Conservation (phyloP, 768 basidiomycete genomes). For the Chalciporus sphaerocephalus region DNA sequence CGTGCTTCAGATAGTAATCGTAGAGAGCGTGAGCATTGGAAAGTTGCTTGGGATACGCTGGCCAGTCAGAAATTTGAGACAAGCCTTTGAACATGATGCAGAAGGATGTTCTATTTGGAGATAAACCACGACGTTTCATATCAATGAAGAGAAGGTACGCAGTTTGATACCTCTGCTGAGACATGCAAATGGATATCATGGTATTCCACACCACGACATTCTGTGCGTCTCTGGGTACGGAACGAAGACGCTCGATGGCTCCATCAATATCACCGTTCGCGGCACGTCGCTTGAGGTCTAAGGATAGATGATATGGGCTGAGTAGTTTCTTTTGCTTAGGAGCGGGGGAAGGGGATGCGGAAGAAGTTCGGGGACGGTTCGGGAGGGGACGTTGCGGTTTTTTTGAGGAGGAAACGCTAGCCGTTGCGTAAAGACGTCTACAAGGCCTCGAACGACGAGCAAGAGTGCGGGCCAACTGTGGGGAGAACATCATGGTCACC, state of each 20-base stretch:
- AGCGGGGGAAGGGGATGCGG: neutral
- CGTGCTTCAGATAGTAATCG: conserved; percentile 49
- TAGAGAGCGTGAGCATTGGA: conserved; percentile 58
- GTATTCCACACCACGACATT: conserved; percentile 79
- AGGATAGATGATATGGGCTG: conserved; percentile 59
- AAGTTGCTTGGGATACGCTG: conserved; percentile 54
- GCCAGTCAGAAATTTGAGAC: conserved; percentile 59
- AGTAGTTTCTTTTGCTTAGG: conserved; percentile 36
- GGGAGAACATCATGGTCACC: conserved; percentile 13
- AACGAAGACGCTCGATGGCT: conserved; percentile 65
- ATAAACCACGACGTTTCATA: conserved; percentile 81
- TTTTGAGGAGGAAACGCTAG: neutral
- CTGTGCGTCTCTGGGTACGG: conserved; percentile 66
- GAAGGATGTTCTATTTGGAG: conserved; percentile 63
- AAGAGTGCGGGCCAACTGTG: neutral
- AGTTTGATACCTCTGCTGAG: conserved; percentile 51
- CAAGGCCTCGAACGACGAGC: neutral
- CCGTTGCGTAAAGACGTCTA: neutral
- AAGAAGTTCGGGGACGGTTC: conserved; percentile 6
- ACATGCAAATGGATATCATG: conserved; percentile 62
- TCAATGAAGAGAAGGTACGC: conserved; percentile 66
- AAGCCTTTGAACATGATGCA: conserved; percentile 66
- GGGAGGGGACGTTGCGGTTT: neutral
- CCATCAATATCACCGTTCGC: conserved; percentile 51
- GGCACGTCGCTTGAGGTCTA: conserved; percentile 55